Base-by-base conservation (phyloP, 208 protist species). In the Wallacemonas sp. region DNA sequence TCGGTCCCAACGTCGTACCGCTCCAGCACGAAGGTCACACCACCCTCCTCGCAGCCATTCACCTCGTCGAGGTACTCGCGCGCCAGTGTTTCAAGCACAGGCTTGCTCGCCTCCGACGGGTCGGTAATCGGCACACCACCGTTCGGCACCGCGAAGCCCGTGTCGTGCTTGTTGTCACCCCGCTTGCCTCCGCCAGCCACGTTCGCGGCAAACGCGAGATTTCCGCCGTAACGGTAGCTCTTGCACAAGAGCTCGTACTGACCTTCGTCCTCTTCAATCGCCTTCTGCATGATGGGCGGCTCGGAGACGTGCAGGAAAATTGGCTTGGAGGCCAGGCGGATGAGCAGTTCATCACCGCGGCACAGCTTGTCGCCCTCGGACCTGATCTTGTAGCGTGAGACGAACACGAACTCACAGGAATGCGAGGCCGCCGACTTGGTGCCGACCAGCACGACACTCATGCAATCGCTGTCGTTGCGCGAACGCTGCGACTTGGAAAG, bases 361-460 rank as follows among this genome's bases (percentile, higher is more conserved):
- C 76, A 83, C 38, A 93, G 70, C 36, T 68, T 65, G 50, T 90
- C 83, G 26, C 87, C 87, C 26, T 93, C 87, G 44, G 69, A 68
- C 69, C 85, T 78, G 33, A 88, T 85, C 71, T 87, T 90, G 75
- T 88, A 90, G 45, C 83, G 78, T n/a, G 87, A 82, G 22, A 78
- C 73, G 22, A 93, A 78, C 8, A 67, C 52, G 41, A 93, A 85
- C 69, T 89, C 76, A 38, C 83, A 86, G 19, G 74, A 83, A 0
- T 53, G 52, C 17, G 73, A 68, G 27, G 53, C 52, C 5, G 81
- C 83, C 13, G 78, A 74, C 3, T 71, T 76, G 22, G 54, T 63
- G 29, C 37, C 55, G 22, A 82, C 81, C 27, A 93, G 76, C 65
- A 82, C 73, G 42, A 90, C 76, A 46, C 62, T 79, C 38, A 85